A percentile compares a stretch with the other conserved stretches of the same genome.
Evolutionary conservation across 441 rosid species (phyloP).

Genomic region (Metrosideros polymorpha): DNA sequence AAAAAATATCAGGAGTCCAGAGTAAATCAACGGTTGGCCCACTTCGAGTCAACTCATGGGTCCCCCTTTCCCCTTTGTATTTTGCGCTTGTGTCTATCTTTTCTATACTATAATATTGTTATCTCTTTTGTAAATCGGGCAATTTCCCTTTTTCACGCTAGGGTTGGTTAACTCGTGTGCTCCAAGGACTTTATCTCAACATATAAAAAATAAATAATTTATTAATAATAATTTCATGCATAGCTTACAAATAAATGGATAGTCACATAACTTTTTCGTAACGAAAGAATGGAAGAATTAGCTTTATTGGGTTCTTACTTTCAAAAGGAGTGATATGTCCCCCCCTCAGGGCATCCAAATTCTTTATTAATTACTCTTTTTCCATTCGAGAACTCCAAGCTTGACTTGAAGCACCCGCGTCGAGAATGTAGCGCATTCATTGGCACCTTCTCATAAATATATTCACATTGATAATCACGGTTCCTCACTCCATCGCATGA

Average conservation of each 20-base stretch:
- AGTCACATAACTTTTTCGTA: fast-evolving
- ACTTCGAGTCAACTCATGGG: background rate
- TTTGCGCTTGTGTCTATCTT: background rate
- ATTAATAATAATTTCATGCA: no score
- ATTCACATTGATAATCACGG: background rate
- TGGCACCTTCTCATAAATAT: background rate
- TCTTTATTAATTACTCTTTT: background rate
- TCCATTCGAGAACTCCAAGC: background rate
- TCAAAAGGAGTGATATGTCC: background rate
- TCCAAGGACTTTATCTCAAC: background rate
- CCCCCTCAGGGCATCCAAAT: background rate
- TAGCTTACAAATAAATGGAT: no score
- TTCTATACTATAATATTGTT: background rate
- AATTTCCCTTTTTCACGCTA: background rate
- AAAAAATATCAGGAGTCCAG: background rate
- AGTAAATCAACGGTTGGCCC: background rate
- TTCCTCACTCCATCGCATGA: background rate
- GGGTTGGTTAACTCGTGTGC: background rate
- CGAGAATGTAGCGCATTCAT: background rate
- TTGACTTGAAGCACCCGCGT: background rate
- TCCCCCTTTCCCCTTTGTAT: background rate
- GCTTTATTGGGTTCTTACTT: background rate
- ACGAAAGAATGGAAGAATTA: background rate
- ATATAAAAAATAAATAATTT: background rate
- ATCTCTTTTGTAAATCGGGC: background rate